These are phyloP conservation scores for Scutellaria galericulata DNA, from an alignment of 257 asterid species.

Conservation along the genomic window DNA sequence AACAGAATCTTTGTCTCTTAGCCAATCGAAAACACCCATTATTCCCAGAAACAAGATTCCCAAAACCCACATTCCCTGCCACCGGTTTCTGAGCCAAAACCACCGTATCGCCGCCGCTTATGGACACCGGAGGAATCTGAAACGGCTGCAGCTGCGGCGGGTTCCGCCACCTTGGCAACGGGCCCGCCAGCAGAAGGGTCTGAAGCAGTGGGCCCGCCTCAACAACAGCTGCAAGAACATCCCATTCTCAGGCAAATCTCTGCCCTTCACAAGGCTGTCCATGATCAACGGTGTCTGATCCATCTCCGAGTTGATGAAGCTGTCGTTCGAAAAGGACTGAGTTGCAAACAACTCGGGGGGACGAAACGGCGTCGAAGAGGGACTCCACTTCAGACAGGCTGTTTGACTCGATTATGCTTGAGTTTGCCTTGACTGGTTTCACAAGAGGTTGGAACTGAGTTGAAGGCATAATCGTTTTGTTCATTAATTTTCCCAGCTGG, in stretches of 20 bases:
- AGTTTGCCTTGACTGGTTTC: slow-evolving; percentile 49
- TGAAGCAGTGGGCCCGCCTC: slow-evolving; percentile 72
- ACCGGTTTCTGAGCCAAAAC: slow-evolving; percentile 33
- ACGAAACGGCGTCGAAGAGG: slow-evolving; percentile 52
- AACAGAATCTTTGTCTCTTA: slow-evolving; percentile 58
- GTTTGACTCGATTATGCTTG: slow-evolving; percentile 68
- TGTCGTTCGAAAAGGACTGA: neutral
- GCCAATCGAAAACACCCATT: slow-evolving; percentile 38
- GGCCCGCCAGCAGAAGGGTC: slow-evolving; percentile 70
- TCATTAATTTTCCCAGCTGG: slow-evolving; percentile 49
- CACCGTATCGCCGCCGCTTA: slow-evolving; percentile 47
- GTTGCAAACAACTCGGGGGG: slow-evolving; percentile 48
- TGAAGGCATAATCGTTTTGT: slow-evolving; percentile 21
- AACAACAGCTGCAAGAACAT: slow-evolving; percentile 60
- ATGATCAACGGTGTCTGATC: slow-evolving; percentile 52
- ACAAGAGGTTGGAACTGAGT: slow-evolving; percentile 4
- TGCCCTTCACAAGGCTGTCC: slow-evolving; percentile 54
- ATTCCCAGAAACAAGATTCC: slow-evolving; percentile 33
- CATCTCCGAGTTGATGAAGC: neutral
- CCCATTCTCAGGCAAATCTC: slow-evolving; percentile 63
- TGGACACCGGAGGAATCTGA: slow-evolving; percentile 62
- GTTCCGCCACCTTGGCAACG: slow-evolving; percentile 82
- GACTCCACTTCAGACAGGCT: slow-evolving; percentile 60
- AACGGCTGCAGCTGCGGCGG: slow-evolving; percentile 71
- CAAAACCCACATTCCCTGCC: slow-evolving; percentile 33